These are phyloP conservation scores for Massospora cicadina DNA, from an alignment of 371 early-diverging fungal species.

Conservation along the genomic window DNA sequence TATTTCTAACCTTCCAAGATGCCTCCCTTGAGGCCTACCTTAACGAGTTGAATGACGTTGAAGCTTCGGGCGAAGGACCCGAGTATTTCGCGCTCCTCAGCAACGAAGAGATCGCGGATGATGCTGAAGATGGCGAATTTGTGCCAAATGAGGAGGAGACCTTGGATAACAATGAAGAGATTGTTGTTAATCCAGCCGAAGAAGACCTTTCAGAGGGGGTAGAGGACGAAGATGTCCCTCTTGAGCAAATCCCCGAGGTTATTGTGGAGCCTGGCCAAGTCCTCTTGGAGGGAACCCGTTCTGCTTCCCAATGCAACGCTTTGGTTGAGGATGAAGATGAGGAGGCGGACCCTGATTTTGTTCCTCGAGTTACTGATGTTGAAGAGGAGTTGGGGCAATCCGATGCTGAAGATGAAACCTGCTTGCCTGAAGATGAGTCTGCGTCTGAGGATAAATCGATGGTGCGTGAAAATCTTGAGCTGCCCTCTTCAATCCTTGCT, in stretches of 20 bases:
- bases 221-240: not conserved
- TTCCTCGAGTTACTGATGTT: not conserved
- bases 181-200: not conserved
- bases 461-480: not conserved
- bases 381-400: not conserved
- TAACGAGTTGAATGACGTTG: not conserved
- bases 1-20: not conserved
- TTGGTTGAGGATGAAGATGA: not conserved
- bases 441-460: not conserved
- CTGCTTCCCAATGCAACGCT: not conserved
- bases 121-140: not conserved
- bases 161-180: not conserved
- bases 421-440: not conserved
- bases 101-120: not conserved
- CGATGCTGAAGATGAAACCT: not conserved
- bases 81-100: not conserved
- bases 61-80: not conserved
- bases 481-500: not conserved
- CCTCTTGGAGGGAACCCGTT: not conserved
- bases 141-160: not conserved
- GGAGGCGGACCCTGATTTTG: not conserved
- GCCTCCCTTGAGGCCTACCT: not conserved
- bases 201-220: not conserved
- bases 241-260: not conserved
- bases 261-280: not conserved